phyloP scores from a whole-genome alignment of 1,284 basidiomycete genomes.

The Mycena citricolor region DNA sequence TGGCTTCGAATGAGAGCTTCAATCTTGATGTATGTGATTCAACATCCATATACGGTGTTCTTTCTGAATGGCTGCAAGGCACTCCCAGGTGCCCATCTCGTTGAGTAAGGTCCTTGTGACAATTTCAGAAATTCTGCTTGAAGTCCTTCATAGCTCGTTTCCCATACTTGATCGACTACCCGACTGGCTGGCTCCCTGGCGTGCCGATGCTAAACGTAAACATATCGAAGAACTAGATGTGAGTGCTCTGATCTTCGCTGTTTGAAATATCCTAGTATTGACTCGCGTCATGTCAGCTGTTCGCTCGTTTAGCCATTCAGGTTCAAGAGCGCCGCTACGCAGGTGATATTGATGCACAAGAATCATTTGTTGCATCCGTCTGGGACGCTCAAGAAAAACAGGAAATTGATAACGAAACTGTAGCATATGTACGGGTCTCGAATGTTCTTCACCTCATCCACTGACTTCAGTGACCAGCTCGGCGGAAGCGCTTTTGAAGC shows the following conservation, averaged over 20 bases:
- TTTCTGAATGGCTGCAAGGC: neutral
- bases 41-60: neutral
- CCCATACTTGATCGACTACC: constrained; percentile 3
- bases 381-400: constrained; percentile 6
- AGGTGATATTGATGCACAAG: constrained; percentile 2
- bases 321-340: constrained; percentile 2
- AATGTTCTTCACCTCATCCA: neutral
- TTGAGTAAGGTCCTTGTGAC: neutral
- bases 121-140: neutral
- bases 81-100: constrained; percentile 9
- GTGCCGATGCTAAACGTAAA: constrained; percentile 1
- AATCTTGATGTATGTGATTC: constrained; percentile 1
- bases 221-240: constrained; percentile 6
- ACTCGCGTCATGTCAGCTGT: constrained; percentile 3
- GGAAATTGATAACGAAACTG: constrained; percentile 5
- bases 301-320: neutral
- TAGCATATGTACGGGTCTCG: constrained; percentile 2
- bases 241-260: neutral
- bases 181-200: constrained; percentile 3
- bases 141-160: neutral
- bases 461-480: neutral
- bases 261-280: too few species aligned
- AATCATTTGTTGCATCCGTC: constrained; percentile 6
- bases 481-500: constrained; percentile 7
- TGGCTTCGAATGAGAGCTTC: constrained; percentile 7